Evolutionary conservation across 169 alveolate genomes (phyloP), one percentile per base, ranked within the genome.

Genomic region (Plasmodium cynomolgi): DNA sequence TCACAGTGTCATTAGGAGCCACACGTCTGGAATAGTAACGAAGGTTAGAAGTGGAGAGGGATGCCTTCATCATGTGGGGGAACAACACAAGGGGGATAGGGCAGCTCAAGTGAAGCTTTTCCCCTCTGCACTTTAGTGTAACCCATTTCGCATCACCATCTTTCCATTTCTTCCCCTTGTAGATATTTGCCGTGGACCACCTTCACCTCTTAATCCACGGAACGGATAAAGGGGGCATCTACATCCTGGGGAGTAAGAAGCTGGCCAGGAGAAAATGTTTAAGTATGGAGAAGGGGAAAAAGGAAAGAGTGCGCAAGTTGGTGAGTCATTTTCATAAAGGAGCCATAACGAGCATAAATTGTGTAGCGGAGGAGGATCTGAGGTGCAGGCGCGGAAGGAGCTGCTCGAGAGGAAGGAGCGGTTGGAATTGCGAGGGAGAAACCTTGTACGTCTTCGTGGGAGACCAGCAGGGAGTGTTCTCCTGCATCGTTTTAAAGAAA

Each of bases 271-370:
- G 58, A 17, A 86, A 86, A 56, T 56, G 81, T 23, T n/a, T 34
- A 33, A 20, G 37, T n/a, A 8, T 1, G 3, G 72, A 23, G 68
- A 23, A 41, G 34, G 26, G 54, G n/a, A 31, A 83, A 83, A 13
- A 84, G 75, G n/a, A 37, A 34, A 73, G 54, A 50, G 72, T 29
- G 54, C 47, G 29, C 33, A 84, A 72, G 31, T 72, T 84, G 23
- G 7, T n/a, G 8, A 90, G 39, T 20, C 31, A 13, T 26, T 79
- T 33, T 41, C 94, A 90, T 39, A 41, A 90, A 80, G 71, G 39
- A 31, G 34, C 56, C 72, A 90, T 90, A 90, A 90, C 81, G 13
- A 58, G 94, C 33, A 90, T 90, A 33, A 90, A 90, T 7, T 62
- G 72, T 11, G 23, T 90, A 79, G 23, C 58, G 73, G 73, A 58